Evolutionary conservation across 2,329 filamentous ascomycete genomes (phyloP), one percentile per base, ranked within the genome.

Genomic region (Cercospora nicotianae): DNA sequence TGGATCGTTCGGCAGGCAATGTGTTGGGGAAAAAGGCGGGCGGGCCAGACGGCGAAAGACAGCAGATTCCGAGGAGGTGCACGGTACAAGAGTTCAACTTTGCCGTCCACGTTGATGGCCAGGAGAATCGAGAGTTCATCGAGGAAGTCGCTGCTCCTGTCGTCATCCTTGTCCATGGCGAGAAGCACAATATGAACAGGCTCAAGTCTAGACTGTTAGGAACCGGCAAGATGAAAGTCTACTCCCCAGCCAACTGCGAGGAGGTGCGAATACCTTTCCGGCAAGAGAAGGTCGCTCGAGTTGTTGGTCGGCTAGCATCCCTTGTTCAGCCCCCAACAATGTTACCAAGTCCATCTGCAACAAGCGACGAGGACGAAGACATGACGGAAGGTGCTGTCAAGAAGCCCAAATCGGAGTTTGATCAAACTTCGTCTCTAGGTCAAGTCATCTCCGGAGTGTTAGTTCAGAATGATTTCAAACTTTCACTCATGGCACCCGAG

Each of bases 131-230:
- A 68, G 94, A 96, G 73, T 99, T 99, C 76, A 97, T 99, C 68
- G 94, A 98, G 76, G 93, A 97, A 79, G 91, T 98, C 51, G 89
- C 86, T 31, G 93, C 95, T 2, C 93, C 94, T 16, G 94, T 97
- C 26, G 94, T 99, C 75, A 97, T 99, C 68, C 87, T 99, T 33
- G 95, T 99, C 2, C 95, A 99, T 74, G 95, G 95, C 65, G 95
- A 99, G 78, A 93, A 95, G 75, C 93, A 97, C 78, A 97, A 98
- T 77, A 98, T 98, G 93, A 97, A 95, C 86, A 90, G 95, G 64
- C 84, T 99, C 30, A 97, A 97, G 79, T 97, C 94, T 3, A 96
- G 97, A 77, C 86, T 99, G 1, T 87, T 98, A 3, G 94, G 93
- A n/a, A 86, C 97, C 42, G 97, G 97, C 76, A 89, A 91, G 30